These are phyloP conservation scores for Lodderomyces pseudojiufengensis DNA, from an alignment of 1,139 yeast species.

Conservation along the genomic window DNA sequence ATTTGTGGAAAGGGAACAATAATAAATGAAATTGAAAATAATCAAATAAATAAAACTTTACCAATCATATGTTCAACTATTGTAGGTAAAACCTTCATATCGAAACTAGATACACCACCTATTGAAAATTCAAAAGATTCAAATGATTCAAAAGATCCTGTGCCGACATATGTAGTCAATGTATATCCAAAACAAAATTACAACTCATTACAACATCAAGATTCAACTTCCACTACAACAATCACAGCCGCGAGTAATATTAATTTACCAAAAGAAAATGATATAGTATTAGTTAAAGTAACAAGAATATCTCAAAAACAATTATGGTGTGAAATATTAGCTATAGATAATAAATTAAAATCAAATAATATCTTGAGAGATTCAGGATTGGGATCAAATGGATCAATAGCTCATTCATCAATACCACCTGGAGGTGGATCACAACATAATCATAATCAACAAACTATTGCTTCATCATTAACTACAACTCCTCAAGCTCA, in stretches of 20 bases:
- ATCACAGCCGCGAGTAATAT: constrained; percentile 18
- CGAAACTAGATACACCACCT: constrained; percentile 12
- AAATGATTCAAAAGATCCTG: constrained; percentile 8
- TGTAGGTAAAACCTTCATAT: constrained; percentile 39
- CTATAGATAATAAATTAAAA: constrained; percentile 61
- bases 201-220: background rate
- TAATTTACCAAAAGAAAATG: constrained; percentile 79
- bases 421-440: constrained; percentile 55
- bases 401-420: constrained; percentile 40
- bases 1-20: constrained; percentile 40
- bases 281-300: constrained; percentile 74
- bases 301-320: constrained; percentile 65
- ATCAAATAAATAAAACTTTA: constrained; percentile 23
- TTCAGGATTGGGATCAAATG: constrained; percentile 65
- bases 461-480: constrained; percentile 45
- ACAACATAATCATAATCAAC: constrained; percentile 36
- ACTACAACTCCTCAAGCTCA: constrained; percentile 32
- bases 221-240: background rate
- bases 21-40: constrained; percentile 27
- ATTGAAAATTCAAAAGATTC: background rate
- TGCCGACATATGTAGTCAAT: constrained; percentile 24
- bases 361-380: constrained; percentile 48
- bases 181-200: constrained; percentile 22
- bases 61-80: constrained; percentile 64
- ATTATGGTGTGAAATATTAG: constrained; percentile 78